A percentile compares a stretch with the other conserved stretches of the same genome.
These are phyloP conservation scores for Cucurbita maxima DNA, from an alignment of 306 rosid species.

Conservation along the genomic window DNA sequence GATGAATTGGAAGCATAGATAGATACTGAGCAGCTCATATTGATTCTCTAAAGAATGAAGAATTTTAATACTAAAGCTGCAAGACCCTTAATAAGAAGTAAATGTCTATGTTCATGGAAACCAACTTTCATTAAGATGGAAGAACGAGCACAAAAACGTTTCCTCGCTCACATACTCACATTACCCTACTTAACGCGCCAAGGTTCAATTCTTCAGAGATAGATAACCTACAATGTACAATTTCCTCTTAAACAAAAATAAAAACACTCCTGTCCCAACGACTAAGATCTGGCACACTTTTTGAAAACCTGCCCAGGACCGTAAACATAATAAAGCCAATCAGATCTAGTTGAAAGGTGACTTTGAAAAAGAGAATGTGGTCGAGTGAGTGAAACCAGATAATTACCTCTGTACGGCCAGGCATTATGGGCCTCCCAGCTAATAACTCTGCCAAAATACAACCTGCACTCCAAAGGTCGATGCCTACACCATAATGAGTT, in stretches of 20 bases:
- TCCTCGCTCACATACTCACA: neutral
- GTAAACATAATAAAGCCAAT: neutral
- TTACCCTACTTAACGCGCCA: neutral
- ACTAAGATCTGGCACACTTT: neutral
- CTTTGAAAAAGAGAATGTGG: neutral
- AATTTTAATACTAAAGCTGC: neutral
- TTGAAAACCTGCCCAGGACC: neutral
- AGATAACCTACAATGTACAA: neutral
- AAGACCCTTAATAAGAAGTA: neutral
- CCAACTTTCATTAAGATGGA: neutral
- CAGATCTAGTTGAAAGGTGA: neutral
- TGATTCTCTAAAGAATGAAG: neutral
- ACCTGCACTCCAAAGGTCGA: slow-evolving; percentile 97
- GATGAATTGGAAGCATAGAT: neutral
- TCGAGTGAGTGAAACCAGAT: neutral
- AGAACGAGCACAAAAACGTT: neutral
- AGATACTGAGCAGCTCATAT: neutral
- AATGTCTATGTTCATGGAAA: neutral
- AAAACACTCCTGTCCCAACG: neutral
- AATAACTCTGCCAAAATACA: slow-evolving; percentile 87
- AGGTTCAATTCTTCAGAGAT: neutral
- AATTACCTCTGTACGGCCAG: slow-evolving; percentile 93
- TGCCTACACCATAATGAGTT: slow-evolving; percentile 68
- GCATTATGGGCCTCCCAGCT: slow-evolving; percentile 95
- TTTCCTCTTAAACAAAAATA: neutral